These are phyloP conservation scores for Stephania cephalantha DNA, from an alignment of 164 flowering plant genomes.

Conservation along the genomic window DNA sequence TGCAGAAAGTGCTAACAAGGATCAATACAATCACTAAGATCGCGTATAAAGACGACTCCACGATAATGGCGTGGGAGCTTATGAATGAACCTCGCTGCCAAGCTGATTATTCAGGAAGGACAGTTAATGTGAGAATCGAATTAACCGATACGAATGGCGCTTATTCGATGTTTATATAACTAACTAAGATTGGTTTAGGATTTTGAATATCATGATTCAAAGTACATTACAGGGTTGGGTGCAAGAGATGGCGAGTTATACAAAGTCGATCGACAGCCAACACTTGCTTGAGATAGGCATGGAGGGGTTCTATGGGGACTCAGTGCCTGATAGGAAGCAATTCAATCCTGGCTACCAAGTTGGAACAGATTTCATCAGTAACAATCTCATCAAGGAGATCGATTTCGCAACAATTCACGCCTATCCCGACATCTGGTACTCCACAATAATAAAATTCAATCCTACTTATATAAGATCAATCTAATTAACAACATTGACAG, in stretches of 20 bases:
- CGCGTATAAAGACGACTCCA: conserved; percentile 27
- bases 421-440: conserved; percentile 32
- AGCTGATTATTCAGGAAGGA: conserved; percentile 22
- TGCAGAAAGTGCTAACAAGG: conserved; percentile 32
- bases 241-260: conserved; percentile 28
- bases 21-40: conserved; percentile 22
- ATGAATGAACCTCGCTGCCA: conserved; percentile 37
- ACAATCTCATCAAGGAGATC: conserved; percentile 21
- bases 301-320: conserved; percentile 32
- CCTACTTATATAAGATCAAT: too few species aligned
- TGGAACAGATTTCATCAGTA: conserved; percentile 29
- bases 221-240: conserved; percentile 19
- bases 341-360: conserved; percentile 25
- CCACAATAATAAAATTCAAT: too few species aligned
- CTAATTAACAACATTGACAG: too few species aligned
- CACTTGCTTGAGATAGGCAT: conserved; percentile 31
- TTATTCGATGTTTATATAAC: not conserved
- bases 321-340: conserved; percentile 21
- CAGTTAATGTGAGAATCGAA: conserved; percentile 15
- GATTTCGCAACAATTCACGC: conserved; percentile 31
- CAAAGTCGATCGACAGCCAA: conserved; percentile 22
- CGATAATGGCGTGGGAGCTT: conserved; percentile 38
- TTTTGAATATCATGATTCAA: not conserved
- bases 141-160: too few species aligned
- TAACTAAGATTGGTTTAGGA: not conserved